Conservation (phyloP, 495 filamentous ascomycete species). For the Cercophora sp. region DNA sequence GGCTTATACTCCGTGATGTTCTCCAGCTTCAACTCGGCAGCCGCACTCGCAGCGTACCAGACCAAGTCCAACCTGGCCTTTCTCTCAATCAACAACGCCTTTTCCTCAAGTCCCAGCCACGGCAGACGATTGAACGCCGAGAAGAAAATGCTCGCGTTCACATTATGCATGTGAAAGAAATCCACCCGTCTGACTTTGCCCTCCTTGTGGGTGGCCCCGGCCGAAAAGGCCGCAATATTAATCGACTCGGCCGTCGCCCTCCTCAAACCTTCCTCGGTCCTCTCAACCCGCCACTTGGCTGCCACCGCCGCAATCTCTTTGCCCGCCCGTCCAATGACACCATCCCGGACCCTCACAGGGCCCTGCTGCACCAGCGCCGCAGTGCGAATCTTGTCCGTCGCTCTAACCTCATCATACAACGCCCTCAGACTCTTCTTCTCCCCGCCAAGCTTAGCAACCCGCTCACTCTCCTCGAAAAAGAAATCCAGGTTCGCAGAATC, state of each 20-base stretch:
- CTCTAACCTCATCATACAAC: slow-evolving; percentile 21
- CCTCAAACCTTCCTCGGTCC: slow-evolving; percentile 19
- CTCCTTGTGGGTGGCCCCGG: slow-evolving; percentile 24
- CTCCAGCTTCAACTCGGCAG: slow-evolving; percentile 14
- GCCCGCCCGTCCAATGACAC: slow-evolving; percentile 26
- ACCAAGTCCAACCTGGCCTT: slow-evolving; percentile 35
- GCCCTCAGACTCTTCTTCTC: slow-evolving; percentile 9
- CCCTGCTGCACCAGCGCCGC: slow-evolving; percentile 17
- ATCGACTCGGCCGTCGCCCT: slow-evolving; percentile 33
- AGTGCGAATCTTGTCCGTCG: slow-evolving; percentile 15
- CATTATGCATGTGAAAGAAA: slow-evolving; percentile 41
- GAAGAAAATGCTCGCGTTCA: slow-evolving; percentile 32
- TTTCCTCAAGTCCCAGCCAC: slow-evolving; percentile 29
- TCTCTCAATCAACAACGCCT: slow-evolving; percentile 34
- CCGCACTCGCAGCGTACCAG: slow-evolving; percentile 31
- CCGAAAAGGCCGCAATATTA: slow-evolving; percentile 20
- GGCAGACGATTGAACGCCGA: slow-evolving; percentile 22
- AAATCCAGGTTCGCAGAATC: slow-evolving; percentile 18
- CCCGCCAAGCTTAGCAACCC: neutral
- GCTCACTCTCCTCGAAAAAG: slow-evolving; percentile 16
- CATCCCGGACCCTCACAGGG: slow-evolving; percentile 17
- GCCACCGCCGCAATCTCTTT: slow-evolving; percentile 25
- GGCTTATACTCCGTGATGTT: slow-evolving; percentile 2
- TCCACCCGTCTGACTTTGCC: slow-evolving; percentile 34
- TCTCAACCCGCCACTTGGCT: slow-evolving; percentile 18